Percentiles rank a stretch among this genome's conserved stretches.
Evolutionary conservation across 2,329 filamentous ascomycete genomes (phyloP).

Genomic region (Phyllosticta paracitricarpa): DNA sequence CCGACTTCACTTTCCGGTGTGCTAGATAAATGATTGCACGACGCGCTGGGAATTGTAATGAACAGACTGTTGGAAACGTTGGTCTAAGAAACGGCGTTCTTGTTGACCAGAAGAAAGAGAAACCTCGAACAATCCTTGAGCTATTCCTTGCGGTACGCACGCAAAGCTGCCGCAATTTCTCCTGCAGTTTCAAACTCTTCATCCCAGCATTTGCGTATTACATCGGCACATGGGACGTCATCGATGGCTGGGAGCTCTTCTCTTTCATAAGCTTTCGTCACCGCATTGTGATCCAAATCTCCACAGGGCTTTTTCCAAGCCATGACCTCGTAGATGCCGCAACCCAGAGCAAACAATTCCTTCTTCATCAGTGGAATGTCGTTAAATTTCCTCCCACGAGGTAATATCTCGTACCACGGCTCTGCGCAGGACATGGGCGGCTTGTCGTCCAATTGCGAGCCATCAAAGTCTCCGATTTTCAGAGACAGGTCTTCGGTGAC

Average conservation of each 20-base stretch:
- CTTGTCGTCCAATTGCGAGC: background rate
- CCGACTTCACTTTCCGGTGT: too few species aligned
- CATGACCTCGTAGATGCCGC: background rate
- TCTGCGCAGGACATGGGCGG: background rate
- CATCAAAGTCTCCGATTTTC: background rate
- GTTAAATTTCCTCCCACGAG: too few species aligned
- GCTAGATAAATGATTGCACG: too few species aligned
- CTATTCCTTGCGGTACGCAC: background rate
- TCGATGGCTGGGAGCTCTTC: background rate
- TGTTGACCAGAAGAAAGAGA: too few species aligned
- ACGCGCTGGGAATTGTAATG: too few species aligned
- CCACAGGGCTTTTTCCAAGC: background rate
- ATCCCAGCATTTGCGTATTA: background rate
- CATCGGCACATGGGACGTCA: background rate
- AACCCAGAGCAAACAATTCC: background rate
- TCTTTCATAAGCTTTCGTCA: background rate
- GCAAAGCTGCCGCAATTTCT: background rate
- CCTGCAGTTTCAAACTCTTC: background rate
- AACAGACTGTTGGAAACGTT: too few species aligned
- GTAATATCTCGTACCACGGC: background rate
- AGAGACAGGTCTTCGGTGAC: background rate
- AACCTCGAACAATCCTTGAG: background rate
- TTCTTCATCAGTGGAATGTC: too few species aligned
- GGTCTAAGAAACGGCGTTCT: too few species aligned
- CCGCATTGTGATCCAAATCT: background rate